These are phyloP conservation scores for Aspergillus caelatus DNA, from an alignment of 2,329 filamentous ascomycete genomes.

Conservation along the genomic window DNA sequence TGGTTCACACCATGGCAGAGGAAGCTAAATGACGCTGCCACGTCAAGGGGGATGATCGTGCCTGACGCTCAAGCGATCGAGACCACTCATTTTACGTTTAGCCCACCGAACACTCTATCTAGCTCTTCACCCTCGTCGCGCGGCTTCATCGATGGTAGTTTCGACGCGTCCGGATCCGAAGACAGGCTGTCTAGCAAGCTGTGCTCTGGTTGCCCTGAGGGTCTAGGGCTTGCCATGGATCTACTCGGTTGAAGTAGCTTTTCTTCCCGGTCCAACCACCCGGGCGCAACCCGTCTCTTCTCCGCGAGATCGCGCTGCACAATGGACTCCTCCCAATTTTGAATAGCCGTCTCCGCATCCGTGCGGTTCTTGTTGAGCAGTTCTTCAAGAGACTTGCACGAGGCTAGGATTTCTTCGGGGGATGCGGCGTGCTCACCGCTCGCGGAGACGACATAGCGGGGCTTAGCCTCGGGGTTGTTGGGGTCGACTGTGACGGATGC, in stretches of 20 bases:
- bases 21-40: not conserved
- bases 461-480: slow-evolving; percentile 49
- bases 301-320: slow-evolving; percentile 62
- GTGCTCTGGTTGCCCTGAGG: slow-evolving; percentile 20
- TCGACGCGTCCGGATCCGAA: slow-evolving; percentile 33
- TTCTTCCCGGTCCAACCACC: slow-evolving; percentile 65
- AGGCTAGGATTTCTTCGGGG: slow-evolving; percentile 80
- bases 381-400: slow-evolving; percentile 75
- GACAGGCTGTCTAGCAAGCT: slow-evolving; percentile 45
- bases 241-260: slow-evolving; percentile 59
- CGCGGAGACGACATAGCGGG: slow-evolving; percentile 77
- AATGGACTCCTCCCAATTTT: slow-evolving; percentile 69
- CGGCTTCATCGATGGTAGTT: slow-evolving; percentile 44
- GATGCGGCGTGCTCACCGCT: slow-evolving; percentile 79
- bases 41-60: not conserved
- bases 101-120: slow-evolving; percentile 56
- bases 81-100: slow-evolving; percentile 44
- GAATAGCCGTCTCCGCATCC: slow-evolving; percentile 67
- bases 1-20: not conserved
- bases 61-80: not conserved
- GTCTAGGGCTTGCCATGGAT: slow-evolving; percentile 12
- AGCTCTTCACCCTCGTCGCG: slow-evolving; percentile 55
- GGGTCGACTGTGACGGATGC: slow-evolving; percentile 64
- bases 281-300: slow-evolving; percentile 65
- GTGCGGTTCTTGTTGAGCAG: slow-evolving; percentile 72